A percentile compares a stretch with the other conserved stretches of the same genome.
Conservation (phyloP, 345 rosid genomes). For the Clausena lansium region DNA sequence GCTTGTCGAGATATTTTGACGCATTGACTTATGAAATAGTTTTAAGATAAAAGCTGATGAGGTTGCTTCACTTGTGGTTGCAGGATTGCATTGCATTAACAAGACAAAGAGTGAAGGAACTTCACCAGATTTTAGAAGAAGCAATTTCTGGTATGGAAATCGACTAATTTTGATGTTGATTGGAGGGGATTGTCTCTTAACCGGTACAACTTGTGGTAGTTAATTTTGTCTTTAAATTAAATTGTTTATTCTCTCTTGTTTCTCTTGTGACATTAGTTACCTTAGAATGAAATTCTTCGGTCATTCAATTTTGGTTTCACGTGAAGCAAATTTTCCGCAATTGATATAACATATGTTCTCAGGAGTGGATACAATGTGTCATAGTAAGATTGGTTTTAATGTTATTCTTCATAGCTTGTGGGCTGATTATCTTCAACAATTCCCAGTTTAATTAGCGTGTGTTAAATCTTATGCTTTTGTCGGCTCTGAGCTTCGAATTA, state of each 20-base stretch:
- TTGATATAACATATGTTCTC: background rate
- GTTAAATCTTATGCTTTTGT: background rate
- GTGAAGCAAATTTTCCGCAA: background rate
- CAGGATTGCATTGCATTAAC: constrained; percentile 67
- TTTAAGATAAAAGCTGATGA: background rate
- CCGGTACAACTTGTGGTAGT: constrained; percentile 8
- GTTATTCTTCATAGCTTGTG: background rate
- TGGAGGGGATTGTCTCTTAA: background rate
- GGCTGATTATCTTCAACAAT: background rate
- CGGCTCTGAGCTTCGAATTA: background rate
- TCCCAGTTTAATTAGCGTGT: background rate
- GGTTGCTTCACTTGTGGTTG: constrained; percentile 18
- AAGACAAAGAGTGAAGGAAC: constrained; percentile 57
- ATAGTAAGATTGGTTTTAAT: background rate
- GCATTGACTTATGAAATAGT: background rate
- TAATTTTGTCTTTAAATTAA: background rate
- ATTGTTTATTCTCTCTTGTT: constrained; percentile 10
- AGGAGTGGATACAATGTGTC: background rate
- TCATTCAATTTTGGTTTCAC: constrained; percentile 5
- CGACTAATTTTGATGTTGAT: constrained; percentile 25
- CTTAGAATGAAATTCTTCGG: background rate
- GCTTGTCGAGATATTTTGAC: background rate
- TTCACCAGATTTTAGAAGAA: constrained; percentile 47
- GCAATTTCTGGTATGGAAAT: constrained; percentile 56
- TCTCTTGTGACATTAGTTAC: constrained; percentile 1